Evolutionary conservation across 2,329 filamentous ascomycete species (phyloP).

Genomic region (Fusarium mundagurra): DNA sequence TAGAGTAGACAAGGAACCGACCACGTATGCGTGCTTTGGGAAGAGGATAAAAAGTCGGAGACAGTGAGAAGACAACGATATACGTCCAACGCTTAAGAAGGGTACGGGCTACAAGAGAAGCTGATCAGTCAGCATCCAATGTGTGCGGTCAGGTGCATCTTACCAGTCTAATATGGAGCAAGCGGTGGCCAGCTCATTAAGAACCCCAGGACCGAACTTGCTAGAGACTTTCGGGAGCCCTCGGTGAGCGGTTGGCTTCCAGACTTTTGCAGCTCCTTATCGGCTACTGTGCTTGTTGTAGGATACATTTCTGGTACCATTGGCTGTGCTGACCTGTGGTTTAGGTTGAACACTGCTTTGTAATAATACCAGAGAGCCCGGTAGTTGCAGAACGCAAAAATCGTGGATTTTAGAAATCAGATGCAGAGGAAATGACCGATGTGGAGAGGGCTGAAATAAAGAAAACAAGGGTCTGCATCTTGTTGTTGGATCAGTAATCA

Average conservation of each 20-base stretch:
- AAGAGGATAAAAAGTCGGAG: no score
- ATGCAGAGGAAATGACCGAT: not conserved
- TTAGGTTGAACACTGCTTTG: not conserved
- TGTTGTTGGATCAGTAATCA: not conserved
- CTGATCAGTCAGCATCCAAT: not conserved
- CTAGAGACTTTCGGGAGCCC: not conserved
- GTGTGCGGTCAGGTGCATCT: not conserved
- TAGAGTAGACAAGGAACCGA: not conserved
- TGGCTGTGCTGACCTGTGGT: not conserved
- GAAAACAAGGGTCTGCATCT: not conserved
- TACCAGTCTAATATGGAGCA: not conserved
- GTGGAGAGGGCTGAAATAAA: not conserved
- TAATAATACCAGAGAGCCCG: not conserved
- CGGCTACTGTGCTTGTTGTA: not conserved
- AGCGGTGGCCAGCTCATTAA: not conserved
- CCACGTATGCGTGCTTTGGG: not conserved
- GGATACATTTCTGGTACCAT: not conserved
- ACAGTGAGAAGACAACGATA: not conserved
- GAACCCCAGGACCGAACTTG: not conserved
- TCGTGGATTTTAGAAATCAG: rapidly evolving
- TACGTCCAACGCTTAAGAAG: not conserved
- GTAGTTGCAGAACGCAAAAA: not conserved
- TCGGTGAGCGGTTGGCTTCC: not conserved
- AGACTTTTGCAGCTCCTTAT: rapidly evolving
- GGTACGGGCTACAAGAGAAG: not conserved